Conservation (phyloP, 164 flowering plant species). For the Chloranthus sessilifolius region DNA sequence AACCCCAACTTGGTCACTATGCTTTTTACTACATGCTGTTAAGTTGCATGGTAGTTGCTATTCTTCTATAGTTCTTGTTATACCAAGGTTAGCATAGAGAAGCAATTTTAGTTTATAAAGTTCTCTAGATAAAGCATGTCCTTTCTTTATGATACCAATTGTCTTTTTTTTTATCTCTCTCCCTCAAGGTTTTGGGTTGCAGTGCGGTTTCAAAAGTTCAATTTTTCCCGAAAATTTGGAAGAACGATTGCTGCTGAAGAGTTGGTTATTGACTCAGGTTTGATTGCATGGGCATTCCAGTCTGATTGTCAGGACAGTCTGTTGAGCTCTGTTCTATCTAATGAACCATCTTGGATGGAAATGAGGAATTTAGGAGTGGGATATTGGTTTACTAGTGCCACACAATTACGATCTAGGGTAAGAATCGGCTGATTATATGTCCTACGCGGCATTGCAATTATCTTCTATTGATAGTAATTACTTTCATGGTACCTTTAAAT, state of each 20-base stretch:
- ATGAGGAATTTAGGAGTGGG: slow-evolving; percentile 83
- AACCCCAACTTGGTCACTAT: too few species aligned
- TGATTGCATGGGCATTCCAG: slow-evolving; percentile 88
- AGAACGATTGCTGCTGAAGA: slow-evolving; percentile 42
- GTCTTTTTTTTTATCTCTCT: slow-evolving; percentile 6
- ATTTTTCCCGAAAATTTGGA: slow-evolving; percentile 47
- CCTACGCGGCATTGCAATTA: too few species aligned
- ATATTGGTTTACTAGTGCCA: slow-evolving; percentile 69
- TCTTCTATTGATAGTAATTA: too few species aligned
- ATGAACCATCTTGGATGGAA: slow-evolving; percentile 85
- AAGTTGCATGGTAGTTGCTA: slow-evolving; percentile 1
- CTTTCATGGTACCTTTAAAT: too few species aligned
- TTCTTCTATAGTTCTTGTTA: neutral
- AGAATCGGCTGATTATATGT: slow-evolving; percentile 6
- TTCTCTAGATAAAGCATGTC: slow-evolving; percentile 4
- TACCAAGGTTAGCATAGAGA: neutral
- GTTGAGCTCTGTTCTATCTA: slow-evolving; percentile 49
- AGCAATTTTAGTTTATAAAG: neutral
- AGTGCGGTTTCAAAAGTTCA: slow-evolving; percentile 64
- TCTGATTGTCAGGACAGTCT: slow-evolving; percentile 89
- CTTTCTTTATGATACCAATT: slow-evolving; percentile 5
- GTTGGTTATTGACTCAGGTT: slow-evolving; percentile 49
- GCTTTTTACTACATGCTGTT: too few species aligned
- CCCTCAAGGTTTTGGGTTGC: slow-evolving; percentile 82
- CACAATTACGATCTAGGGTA: slow-evolving; percentile 74